Percentiles rank a stretch among this genome's conserved stretches.
phyloP scores from a whole-genome alignment of 345 rosid genomes.

The Sisymbrium irio region DNA sequence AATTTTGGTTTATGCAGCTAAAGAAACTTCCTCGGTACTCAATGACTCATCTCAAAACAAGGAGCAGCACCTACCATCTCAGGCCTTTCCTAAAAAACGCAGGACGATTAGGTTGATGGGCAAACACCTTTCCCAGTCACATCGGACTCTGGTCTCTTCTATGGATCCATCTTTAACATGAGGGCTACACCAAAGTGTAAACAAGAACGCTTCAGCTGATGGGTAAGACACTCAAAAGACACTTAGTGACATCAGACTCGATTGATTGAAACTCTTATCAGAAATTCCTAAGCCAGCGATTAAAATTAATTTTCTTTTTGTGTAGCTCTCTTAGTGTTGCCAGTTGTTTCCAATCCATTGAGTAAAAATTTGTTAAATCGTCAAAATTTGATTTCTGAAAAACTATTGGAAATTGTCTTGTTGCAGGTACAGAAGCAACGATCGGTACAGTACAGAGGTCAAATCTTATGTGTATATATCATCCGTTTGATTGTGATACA shows the following conservation, averaged over 20 bases:
- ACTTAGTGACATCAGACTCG: not conserved
- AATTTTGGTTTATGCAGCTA: conserved; percentile 1
- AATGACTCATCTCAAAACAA: not conserved
- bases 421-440: conserved; percentile 5
- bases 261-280: not conserved
- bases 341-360: not conserved
- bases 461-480: not conserved
- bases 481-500: not conserved
- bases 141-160: not conserved
- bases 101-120: not conserved
- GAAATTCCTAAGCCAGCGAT: not conserved
- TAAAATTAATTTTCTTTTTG: not conserved
- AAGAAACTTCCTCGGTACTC: not conserved
- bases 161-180: conserved; percentile 5
- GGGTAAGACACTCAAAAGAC: not conserved
- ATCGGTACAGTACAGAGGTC: not conserved
- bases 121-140: not conserved
- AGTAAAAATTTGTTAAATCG: not conserved
- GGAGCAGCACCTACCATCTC: not conserved
- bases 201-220: not conserved
- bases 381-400: not conserved
- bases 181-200: not conserved
- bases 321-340: not conserved
- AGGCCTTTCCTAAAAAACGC: not conserved
- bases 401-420: not conserved